Evolutionary conservation across 768 basidiomycete species (phyloP).

Genomic region (Calocera viscosa): DNA sequence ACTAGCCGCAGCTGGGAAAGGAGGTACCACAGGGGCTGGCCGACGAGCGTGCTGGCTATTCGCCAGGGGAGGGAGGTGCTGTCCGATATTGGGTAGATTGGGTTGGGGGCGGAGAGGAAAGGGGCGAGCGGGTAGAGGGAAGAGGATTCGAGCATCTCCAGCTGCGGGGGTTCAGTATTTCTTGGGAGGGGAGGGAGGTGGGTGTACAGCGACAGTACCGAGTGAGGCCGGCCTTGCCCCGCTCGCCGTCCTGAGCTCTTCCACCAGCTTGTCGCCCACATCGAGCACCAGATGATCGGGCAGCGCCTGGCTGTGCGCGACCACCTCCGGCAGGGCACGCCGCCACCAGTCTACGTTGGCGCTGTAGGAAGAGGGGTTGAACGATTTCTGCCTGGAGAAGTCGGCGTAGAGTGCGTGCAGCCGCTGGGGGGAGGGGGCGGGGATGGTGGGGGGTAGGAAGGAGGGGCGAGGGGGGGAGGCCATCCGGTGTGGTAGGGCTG

Average conservation of each 20-base stretch:
- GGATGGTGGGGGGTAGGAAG: constrained; percentile 15
- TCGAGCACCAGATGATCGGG: constrained; percentile 48
- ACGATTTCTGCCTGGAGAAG: constrained; percentile 66
- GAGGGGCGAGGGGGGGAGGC: constrained; percentile 9
- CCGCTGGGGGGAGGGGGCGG: constrained; percentile 23
- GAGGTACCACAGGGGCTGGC: constrained; percentile 77
- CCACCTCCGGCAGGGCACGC: constrained; percentile 46
- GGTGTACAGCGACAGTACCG: constrained; percentile 62
- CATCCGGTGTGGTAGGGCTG: neutral
- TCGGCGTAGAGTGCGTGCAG: constrained; percentile 65
- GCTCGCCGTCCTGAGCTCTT: constrained; percentile 49
- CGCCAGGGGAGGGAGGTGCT: constrained; percentile 55
- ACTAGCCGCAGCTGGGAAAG: constrained; percentile 66
- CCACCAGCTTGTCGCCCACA: constrained; percentile 43
- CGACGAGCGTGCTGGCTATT: constrained; percentile 57
- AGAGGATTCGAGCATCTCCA: constrained; percentile 43
- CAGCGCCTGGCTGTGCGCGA: constrained; percentile 40
- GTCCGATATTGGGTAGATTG: constrained; percentile 42
- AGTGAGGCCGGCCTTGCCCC: constrained; percentile 66
- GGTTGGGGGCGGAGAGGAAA: constrained; percentile 44
- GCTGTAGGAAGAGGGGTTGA: constrained; percentile 70
- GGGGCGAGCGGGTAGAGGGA: constrained; percentile 38
- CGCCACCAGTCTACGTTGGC: constrained; percentile 87
- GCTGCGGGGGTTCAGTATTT: constrained; percentile 44
- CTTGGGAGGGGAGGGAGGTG: constrained; percentile 20